A percentile compares a stretch with the other conserved stretches of the same genome.
Evolutionary conservation across 129 eudicot genomes (phyloP).

Genomic region (Oenanthe sinensis): DNA sequence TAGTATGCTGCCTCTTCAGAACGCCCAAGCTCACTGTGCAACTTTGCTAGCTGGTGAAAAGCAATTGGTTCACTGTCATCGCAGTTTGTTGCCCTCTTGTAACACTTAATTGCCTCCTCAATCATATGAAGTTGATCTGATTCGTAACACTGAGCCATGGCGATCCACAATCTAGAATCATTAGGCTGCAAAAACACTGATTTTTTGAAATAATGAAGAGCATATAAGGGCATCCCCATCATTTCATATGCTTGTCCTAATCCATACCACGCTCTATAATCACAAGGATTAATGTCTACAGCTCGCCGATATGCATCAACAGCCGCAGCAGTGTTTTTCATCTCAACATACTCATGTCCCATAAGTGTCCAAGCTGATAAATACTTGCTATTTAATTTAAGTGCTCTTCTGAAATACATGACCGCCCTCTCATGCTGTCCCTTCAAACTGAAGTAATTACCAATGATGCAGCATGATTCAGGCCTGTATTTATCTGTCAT

Average conservation of each 20-base stretch:
- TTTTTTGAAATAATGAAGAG: constrained; percentile 73
- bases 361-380: constrained; percentile 93
- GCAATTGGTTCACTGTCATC: constrained; percentile 94
- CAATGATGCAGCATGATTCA: constrained; percentile 90
- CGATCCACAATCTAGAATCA: constrained; percentile 87
- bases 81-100: constrained; percentile 67
- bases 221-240: constrained; percentile 91
- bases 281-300: constrained; percentile 76
- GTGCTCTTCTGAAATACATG: constrained; percentile 75
- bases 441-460: constrained; percentile 81
- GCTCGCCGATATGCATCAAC: constrained; percentile 90
- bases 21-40: constrained; percentile 57
- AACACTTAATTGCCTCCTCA: constrained; percentile 89
- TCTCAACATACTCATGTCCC: constrained; percentile 94
- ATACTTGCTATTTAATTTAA: constrained; percentile 70
- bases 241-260: constrained; percentile 96
- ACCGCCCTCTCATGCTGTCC: constrained; percentile 94
- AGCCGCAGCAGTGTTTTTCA: constrained; percentile 86
- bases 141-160: constrained; percentile 93
- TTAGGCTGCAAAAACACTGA: constrained; percentile 80
- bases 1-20: constrained; percentile 69
- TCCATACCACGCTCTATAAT: constrained; percentile 95
- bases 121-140: constrained; percentile 70
- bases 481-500: constrained; percentile 91
- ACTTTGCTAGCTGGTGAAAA: constrained; percentile 61